Evolutionary conservation across 2,329 filamentous ascomycete species (phyloP).

Genomic region (Aschersonia sp.): DNA sequence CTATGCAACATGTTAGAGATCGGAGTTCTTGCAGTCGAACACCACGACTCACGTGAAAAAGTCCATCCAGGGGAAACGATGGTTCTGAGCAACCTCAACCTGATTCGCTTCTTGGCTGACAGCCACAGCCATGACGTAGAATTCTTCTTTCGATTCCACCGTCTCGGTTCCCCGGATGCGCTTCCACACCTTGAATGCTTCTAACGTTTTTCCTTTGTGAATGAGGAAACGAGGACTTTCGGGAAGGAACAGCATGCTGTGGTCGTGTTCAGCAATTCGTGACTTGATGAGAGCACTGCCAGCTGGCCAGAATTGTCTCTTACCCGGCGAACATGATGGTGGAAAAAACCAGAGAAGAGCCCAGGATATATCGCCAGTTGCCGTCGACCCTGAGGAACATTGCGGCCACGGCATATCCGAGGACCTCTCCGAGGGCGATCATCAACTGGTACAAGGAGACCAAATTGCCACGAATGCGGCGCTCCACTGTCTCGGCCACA

Average conservation of each 20-base stretch:
- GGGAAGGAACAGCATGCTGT: constrained; percentile 56
- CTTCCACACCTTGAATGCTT: constrained; percentile 52
- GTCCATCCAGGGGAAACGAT: constrained; percentile 55
- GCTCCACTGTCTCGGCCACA: constrained; percentile 57
- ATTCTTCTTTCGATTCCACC: constrained; percentile 49
- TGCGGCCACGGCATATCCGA: constrained; percentile 58
- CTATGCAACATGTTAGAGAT: constrained; percentile 5
- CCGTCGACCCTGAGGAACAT: constrained; percentile 57
- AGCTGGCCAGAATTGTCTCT: background rate
- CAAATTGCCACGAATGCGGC: constrained; percentile 52
- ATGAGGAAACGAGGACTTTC: constrained; percentile 56
- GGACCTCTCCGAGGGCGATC: constrained; percentile 59
- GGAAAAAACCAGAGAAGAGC: constrained; percentile 56
- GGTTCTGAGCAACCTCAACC: constrained; percentile 35
- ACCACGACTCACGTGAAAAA: constrained; percentile 40
- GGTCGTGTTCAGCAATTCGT: background rate
- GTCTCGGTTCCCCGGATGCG: constrained; percentile 48
- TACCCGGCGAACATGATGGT: constrained; percentile 22
- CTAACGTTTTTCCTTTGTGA: constrained; percentile 39
- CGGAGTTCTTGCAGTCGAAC: background rate
- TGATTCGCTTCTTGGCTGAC: constrained; percentile 42
- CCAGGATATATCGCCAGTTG: constrained; percentile 62
- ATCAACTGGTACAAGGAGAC: constrained; percentile 65
- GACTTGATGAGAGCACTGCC: background rate
- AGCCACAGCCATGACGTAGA: constrained; percentile 55